Conservation (phyloP, 2,329 filamentous ascomycete genomes). For the Exophiala mesophila region DNA sequence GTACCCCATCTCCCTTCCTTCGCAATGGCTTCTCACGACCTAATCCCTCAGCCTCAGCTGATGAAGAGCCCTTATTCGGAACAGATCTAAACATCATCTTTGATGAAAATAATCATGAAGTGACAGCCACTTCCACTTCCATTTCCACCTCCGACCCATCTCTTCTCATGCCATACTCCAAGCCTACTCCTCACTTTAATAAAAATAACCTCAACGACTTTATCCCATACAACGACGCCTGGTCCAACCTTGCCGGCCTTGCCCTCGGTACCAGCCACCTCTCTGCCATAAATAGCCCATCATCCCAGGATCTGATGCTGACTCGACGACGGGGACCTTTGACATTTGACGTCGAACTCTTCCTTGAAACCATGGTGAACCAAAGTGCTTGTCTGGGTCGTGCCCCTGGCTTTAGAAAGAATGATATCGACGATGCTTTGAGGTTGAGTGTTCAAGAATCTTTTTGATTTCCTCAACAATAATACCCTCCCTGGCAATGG, state of each 20-base stretch:
- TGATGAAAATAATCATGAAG: conserved; percentile 8
- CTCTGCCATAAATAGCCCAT: neutral
- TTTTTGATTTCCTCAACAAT: conserved; percentile 17
- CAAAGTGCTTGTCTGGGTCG: conserved; percentile 32
- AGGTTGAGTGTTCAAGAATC: conserved; percentile 22
- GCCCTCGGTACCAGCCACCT: neutral
- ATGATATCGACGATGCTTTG: conserved; percentile 32
- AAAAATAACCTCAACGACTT: neutral
- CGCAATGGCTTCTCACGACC: neutral
- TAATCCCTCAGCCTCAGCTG: conserved; percentile 9
- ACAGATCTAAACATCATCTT: too few relatives aligned
- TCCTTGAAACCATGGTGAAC: conserved; percentile 27
- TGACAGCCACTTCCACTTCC: neutral
- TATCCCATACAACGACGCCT: neutral
- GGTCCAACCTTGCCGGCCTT: neutral
- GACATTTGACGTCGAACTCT: conserved; percentile 23
- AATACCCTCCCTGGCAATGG: too few relatives aligned
- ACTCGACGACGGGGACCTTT: conserved; percentile 3
- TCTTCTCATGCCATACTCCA: neutral
- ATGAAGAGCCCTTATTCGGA: too few relatives aligned
- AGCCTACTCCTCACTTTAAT: neutral
- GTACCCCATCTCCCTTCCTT: conserved; percentile 13
- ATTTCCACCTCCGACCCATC: neutral
- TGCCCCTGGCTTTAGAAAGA: conserved; percentile 33
- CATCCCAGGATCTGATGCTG: neutral